A percentile compares a stretch with the other conserved stretches of the same genome.
These are phyloP conservation scores for Linnemannia schmuckeri DNA, from an alignment of 192 early-diverging fungal species.

Conservation along the genomic window DNA sequence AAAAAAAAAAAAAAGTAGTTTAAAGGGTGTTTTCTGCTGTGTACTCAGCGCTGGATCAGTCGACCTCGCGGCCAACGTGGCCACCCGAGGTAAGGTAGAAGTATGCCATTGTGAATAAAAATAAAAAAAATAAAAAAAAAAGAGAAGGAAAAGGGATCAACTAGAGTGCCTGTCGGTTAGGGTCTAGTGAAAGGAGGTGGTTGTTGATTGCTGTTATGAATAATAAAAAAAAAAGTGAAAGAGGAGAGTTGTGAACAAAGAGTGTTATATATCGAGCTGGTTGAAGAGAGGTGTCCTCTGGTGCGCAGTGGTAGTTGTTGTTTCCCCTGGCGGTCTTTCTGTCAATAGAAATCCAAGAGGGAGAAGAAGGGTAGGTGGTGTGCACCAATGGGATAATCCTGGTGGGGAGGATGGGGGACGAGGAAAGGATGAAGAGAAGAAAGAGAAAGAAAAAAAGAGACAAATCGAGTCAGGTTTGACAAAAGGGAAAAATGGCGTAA, in stretches of 20 bases:
- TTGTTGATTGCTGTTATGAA: slow-evolving; percentile 1
- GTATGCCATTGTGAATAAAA: slow-evolving; percentile 52
- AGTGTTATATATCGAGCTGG: not conserved
- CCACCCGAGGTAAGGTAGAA: slow-evolving; percentile 54
- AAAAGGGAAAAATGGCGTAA: not conserved
- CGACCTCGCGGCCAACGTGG: slow-evolving; percentile 56
- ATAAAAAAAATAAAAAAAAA: slow-evolving; percentile 28
- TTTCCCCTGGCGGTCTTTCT: slow-evolving; percentile 5
- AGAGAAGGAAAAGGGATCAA: slow-evolving; percentile 15
- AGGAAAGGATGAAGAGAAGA: not conserved
- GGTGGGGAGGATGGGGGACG: not conserved
- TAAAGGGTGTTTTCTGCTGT: slow-evolving; percentile 20
- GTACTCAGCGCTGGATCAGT: slow-evolving; percentile 39
- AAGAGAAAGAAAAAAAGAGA: too few species aligned
- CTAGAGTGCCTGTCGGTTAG: slow-evolving; percentile 55
- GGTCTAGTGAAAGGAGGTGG: slow-evolving; percentile 39
- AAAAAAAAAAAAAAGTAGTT: slow-evolving; percentile 10
- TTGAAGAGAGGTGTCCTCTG: not conserved
- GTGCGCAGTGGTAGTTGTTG: not conserved
- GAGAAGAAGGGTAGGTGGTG: not conserved
- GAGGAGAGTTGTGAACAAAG: not conserved
- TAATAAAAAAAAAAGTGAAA: slow-evolving; percentile 1
- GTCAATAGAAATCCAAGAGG: slow-evolving; percentile 30
- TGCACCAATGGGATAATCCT: not conserved
- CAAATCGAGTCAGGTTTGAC: not conserved